Conservation (phyloP, 2,329 filamentous ascomycete species). For the Didymellaceae sp. region DNA sequence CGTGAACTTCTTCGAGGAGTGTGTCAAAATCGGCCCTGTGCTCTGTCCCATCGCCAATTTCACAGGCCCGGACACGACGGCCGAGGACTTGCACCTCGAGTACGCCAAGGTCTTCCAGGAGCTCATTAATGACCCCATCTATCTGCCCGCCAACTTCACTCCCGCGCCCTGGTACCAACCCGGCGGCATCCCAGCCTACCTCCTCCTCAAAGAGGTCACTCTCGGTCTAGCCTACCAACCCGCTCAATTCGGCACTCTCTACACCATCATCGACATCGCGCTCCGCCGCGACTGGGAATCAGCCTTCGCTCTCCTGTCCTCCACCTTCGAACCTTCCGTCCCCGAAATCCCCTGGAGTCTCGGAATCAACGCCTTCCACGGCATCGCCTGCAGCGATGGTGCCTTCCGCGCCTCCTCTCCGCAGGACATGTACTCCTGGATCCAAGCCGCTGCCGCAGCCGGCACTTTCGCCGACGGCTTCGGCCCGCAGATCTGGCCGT, state of each 20-base stretch:
- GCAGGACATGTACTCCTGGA: constrained; percentile 20
- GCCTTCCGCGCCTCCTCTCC: constrained; percentile 18
- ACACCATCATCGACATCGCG: neutral
- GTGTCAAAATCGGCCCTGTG: constrained; percentile 16
- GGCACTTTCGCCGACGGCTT: constrained; percentile 21
- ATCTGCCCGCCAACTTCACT: constrained; percentile 16
- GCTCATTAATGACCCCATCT: constrained; percentile 19
- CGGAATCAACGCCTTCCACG: constrained; percentile 19
- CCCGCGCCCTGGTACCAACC: constrained; percentile 16
- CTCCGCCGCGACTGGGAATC: constrained; percentile 14
- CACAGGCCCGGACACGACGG: constrained; percentile 19
- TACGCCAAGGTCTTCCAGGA: constrained; percentile 16
- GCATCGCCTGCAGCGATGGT: constrained; percentile 20
- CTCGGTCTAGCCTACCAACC: constrained; percentile 12
- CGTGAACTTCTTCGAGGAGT: constrained; percentile 20
- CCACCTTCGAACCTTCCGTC: constrained; percentile 3
- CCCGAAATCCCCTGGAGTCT: constrained; percentile 19
- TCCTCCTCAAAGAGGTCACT: constrained; percentile 13
- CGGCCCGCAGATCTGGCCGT: constrained; percentile 19
- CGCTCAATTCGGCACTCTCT: neutral
- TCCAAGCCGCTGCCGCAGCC: constrained; percentile 15
- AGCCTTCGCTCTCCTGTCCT: neutral
- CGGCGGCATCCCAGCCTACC: constrained; percentile 10
- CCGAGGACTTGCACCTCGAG: constrained; percentile 15
- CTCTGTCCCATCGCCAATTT: constrained; percentile 19